Conservation (phyloP, 768 basidiomycete genomes). For the Tulasnella sp. region DNA sequence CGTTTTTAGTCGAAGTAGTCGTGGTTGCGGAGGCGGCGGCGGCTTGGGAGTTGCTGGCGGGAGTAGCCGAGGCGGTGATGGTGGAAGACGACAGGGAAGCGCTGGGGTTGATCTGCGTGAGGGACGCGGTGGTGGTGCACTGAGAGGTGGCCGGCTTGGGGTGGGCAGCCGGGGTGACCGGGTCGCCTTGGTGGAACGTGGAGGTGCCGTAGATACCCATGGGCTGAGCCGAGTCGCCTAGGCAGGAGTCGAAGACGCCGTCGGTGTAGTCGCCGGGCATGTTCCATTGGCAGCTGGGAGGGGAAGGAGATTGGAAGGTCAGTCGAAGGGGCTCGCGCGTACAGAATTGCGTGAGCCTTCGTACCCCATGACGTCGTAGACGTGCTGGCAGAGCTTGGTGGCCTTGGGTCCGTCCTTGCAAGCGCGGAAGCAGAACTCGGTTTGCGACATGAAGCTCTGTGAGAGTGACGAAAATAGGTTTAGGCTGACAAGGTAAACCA, state of each 20-base stretch:
- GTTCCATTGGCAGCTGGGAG: slow-evolving; percentile 39
- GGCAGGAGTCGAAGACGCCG: slow-evolving; percentile 50
- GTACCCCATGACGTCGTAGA: slow-evolving; percentile 48
- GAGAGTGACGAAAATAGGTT: not conserved
- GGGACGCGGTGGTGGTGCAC: slow-evolving; percentile 58
- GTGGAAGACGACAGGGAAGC: slow-evolving; percentile 38
- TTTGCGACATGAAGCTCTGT: slow-evolving; percentile 47
- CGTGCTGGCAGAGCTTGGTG: slow-evolving; percentile 48
- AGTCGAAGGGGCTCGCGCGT: not conserved
- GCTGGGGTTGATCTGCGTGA: slow-evolving; percentile 51
- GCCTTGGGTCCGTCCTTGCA: slow-evolving; percentile 44
- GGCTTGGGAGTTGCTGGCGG: not conserved
- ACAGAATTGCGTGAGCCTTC: slow-evolving; percentile 35
- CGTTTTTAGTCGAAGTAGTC: not conserved
- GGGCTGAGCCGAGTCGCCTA: slow-evolving; percentile 48
- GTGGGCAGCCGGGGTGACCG: slow-evolving; percentile 49
- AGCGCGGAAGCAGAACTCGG: slow-evolving; percentile 52
- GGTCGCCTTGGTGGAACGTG: slow-evolving; percentile 47
- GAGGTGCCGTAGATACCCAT: slow-evolving; percentile 49
- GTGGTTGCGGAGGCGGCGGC: not conserved
- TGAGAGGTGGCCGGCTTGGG: slow-evolving; percentile 59
- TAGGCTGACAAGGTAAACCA: not conserved
- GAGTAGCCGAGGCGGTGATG: slow-evolving; percentile 30
- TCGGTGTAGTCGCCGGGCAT: slow-evolving; percentile 46
- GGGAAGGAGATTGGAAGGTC: not conserved